Conservation (phyloP, 768 basidiomycete species). For the Boletus reticulatus region DNA sequence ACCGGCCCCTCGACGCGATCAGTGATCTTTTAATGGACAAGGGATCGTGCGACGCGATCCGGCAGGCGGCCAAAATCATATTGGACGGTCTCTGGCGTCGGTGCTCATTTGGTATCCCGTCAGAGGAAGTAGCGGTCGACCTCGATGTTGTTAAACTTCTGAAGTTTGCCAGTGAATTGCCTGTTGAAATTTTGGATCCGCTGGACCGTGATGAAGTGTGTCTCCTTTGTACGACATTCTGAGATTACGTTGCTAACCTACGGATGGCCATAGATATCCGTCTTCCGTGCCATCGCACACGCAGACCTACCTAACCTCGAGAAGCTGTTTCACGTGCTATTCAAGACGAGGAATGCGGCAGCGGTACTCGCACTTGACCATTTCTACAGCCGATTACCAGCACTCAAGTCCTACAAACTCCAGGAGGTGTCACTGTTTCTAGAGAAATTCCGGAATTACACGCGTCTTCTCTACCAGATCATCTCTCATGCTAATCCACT, state of each 20-base stretch:
- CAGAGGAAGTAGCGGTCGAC: background rate
- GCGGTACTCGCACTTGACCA: slow-evolving; percentile 12
- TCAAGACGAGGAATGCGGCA: background rate
- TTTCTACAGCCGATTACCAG: slow-evolving; percentile 1
- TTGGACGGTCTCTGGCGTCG: slow-evolving; percentile 45
- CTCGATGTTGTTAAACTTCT: slow-evolving; percentile 22
- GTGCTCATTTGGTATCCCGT: slow-evolving; percentile 38
- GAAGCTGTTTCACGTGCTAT: slow-evolving; percentile 33
- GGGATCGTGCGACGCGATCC: slow-evolving; percentile 24
- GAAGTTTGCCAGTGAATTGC: slow-evolving; percentile 19
- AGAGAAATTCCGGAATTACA: background rate
- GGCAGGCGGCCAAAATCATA: slow-evolving; percentile 38
- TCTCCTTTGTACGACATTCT: background rate
- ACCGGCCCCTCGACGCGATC: slow-evolving; percentile 47
- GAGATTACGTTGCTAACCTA: background rate
- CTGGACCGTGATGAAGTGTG: slow-evolving; percentile 13
- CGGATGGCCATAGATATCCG: slow-evolving; percentile 12
- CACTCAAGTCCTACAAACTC: slow-evolving; percentile 23
- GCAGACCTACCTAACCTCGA: slow-evolving; percentile 28
- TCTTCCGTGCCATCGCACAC: slow-evolving; percentile 35
- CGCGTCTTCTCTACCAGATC: too few relatives aligned
- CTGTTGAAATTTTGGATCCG: slow-evolving; percentile 2
- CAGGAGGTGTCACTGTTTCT: slow-evolving; percentile 9
- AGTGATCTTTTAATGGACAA: slow-evolving; percentile 39
- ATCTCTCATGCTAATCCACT: too few relatives aligned